A percentile compares a stretch with the other conserved stretches of the same genome.
phyloP scores from a whole-genome alignment of 1,284 basidiomycete genomes.

The Fomes fomentarius region DNA sequence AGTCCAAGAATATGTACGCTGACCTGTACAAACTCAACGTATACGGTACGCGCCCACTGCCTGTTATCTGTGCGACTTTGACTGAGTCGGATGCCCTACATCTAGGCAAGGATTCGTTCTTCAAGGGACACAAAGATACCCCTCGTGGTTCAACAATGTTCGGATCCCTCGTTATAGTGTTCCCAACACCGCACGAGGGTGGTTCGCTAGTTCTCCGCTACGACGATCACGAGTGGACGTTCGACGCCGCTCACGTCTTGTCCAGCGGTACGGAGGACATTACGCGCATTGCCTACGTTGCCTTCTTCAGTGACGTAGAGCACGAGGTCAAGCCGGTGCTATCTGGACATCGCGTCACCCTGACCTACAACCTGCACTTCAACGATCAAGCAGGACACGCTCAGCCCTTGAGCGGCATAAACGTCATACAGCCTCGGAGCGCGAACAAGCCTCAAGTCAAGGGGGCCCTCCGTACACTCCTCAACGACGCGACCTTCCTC shows the following conservation, averaged over 20 bases:
- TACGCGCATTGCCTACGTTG: constrained; percentile 33
- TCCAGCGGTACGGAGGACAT: constrained; percentile 15
- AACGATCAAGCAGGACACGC: not conserved
- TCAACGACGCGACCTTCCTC: constrained; percentile 33
- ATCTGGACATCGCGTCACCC: constrained; percentile 43
- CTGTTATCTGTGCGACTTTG: not conserved
- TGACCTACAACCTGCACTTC: constrained; percentile 45
- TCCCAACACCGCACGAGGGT: constrained; percentile 43
- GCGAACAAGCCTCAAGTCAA: constrained; percentile 9
- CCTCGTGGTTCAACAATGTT: constrained; percentile 44
- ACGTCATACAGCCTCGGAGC: constrained; percentile 7
- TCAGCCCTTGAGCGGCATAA: not conserved
- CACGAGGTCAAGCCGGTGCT: constrained; percentile 45
- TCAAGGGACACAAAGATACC: constrained; percentile 46
- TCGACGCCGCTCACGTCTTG: constrained; percentile 32
- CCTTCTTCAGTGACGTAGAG: constrained; percentile 47
- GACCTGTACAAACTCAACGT: constrained; percentile 36
- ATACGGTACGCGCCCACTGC: constrained; percentile 34
- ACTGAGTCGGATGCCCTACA: not conserved
- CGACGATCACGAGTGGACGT: constrained; percentile 31
- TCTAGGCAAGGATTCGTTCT: constrained; percentile 43
- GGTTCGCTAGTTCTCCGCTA: constrained; percentile 40
- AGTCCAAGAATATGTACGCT: constrained; percentile 14
- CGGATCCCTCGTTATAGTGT: constrained; percentile 46
- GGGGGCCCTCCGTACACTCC: constrained; percentile 22